phyloP scores from a whole-genome alignment of 352 stramenopile genomes.

The Phytophthora hibernalis region DNA sequence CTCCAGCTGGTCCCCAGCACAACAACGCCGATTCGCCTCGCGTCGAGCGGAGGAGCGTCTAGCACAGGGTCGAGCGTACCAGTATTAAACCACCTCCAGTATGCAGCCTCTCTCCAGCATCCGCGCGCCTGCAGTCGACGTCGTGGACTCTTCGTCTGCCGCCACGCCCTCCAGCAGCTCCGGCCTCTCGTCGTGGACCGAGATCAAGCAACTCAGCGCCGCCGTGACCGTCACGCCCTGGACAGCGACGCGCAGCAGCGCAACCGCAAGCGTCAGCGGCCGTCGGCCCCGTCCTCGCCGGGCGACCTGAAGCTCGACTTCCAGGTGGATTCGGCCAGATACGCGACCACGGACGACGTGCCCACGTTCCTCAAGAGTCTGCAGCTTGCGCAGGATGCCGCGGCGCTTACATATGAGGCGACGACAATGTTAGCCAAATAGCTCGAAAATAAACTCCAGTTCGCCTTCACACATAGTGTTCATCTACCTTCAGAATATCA shows the following conservation, averaged over 20 bases:
- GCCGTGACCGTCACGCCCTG: slow-evolving; percentile 40
- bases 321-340: slow-evolving; percentile 43
- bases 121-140: slow-evolving; percentile 10
- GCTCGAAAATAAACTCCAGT: too few relatives aligned
- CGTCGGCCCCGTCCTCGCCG: slow-evolving; percentile 34
- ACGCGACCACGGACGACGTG: slow-evolving; percentile 42
- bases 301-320: slow-evolving; percentile 74
- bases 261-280: slow-evolving; percentile 49
- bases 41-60: slow-evolving; percentile 18
- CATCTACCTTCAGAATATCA: too few relatives aligned
- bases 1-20: too few relatives aligned
- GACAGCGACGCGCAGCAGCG: slow-evolving; percentile 37
- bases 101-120: slow-evolving; percentile 29
- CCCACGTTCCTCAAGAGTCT: slow-evolving; percentile 60
- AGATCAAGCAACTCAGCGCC: slow-evolving; percentile 40
- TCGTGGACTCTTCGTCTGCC: slow-evolving; percentile 18
- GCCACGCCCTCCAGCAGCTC: slow-evolving; percentile 6
- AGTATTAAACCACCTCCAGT: too few relatives aligned
- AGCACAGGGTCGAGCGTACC: background rate
- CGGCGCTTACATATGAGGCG: too few relatives aligned
- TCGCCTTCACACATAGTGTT: too few relatives aligned
- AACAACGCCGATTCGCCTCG: slow-evolving; percentile 35
- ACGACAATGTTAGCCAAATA: too few relatives aligned
- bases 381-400: slow-evolving; percentile 45
- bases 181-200: slow-evolving; percentile 34